Base-by-base conservation (phyloP, 1,284 basidiomycete genomes). In the Ceraceosorus guamensis region DNA sequence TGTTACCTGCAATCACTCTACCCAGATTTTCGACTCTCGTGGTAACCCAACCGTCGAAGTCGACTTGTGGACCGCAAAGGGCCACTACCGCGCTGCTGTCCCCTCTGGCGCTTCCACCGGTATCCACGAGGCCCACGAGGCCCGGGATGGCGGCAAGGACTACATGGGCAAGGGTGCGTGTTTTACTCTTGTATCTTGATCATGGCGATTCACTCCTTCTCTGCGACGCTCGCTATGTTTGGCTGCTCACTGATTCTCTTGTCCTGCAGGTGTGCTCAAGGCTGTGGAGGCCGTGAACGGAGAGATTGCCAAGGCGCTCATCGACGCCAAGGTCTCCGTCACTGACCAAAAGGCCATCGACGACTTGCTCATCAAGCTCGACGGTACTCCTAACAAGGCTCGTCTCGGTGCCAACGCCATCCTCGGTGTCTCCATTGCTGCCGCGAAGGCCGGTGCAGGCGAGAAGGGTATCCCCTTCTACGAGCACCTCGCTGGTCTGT, bases 321-420 rank as follows among this genome's bases (percentile, higher is more conserved):
- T 96, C 83, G 83, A 90, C 78, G 83, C 90, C 57, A 86, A 84
- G 63, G 81, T 98, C 78, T 82, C 84, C 58, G 91, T 95, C 77
- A 91, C 89, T 67, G 80, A 87, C 66, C 95, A 99, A 80, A 92
- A 91, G 81, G 90, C 93, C 72, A 85, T 99, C 73, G 95, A 99
- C 77, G 89, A 96, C 80, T 88, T 98, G 82, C 83, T 99, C 77
- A 93, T 97, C 85, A 93, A 97, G 82, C 85, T 91, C 75, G 93
- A 98, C 77, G 91, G 91, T 60, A 91, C 91, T 59, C 81, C 89
- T 68, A 99, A 99, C 87, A 99, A 99, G 85, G 91, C 91, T 79
- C 96, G 95, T 80, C 87, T 97, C 76, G 95, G 95, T 73, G 95
- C 95, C 63, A 99, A 99, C 80, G 95, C 95, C 76, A 96, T 98